Percentiles rank a stretch among this genome's conserved stretches.
Conservation (phyloP, 2,329 filamentous ascomycete species). For the Aspergillus fischeri region DNA sequence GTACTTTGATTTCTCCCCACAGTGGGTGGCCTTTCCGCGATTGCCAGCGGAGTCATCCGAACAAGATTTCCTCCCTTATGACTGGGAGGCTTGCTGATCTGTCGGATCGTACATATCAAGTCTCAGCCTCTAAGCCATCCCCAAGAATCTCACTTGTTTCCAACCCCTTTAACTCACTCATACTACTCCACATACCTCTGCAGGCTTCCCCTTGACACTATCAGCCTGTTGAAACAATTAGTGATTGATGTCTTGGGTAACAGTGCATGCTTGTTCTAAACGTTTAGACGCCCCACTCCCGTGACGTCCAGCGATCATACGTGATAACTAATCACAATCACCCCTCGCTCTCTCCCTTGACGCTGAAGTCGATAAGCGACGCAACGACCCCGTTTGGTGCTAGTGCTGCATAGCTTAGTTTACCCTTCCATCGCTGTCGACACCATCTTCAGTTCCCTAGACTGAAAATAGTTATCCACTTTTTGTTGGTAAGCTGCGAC, state of each 20-base stretch:
- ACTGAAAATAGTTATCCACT: not conserved
- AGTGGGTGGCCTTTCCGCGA: not conserved
- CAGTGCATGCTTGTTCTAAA: not conserved
- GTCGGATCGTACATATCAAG: not conserved
- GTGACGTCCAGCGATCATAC: not conserved
- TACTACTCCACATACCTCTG: not conserved
- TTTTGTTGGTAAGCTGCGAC: slow-evolving; percentile 19
- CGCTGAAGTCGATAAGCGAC: not conserved
- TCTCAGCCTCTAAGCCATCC: not conserved
- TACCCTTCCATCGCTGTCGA: slow-evolving; percentile 1
- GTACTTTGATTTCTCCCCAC: not conserved
- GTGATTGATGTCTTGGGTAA: not conserved
- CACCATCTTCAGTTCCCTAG: not conserved
- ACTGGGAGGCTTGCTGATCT: not conserved
- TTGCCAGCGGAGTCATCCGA: not conserved
- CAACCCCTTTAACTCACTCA: not conserved
- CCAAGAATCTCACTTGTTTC: not conserved
- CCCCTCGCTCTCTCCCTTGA: not conserved
- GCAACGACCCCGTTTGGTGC: not conserved
- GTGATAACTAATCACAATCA: not conserved
- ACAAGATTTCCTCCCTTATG: not conserved
- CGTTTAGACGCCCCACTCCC: not conserved
- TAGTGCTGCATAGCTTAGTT: not conserved
- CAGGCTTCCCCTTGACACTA: not conserved
- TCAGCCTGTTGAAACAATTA: not conserved